A percentile compares a stretch with the other conserved stretches of the same genome.
Conservation (phyloP, 176 grass and related monocot species). For the Musa itinerans region DNA sequence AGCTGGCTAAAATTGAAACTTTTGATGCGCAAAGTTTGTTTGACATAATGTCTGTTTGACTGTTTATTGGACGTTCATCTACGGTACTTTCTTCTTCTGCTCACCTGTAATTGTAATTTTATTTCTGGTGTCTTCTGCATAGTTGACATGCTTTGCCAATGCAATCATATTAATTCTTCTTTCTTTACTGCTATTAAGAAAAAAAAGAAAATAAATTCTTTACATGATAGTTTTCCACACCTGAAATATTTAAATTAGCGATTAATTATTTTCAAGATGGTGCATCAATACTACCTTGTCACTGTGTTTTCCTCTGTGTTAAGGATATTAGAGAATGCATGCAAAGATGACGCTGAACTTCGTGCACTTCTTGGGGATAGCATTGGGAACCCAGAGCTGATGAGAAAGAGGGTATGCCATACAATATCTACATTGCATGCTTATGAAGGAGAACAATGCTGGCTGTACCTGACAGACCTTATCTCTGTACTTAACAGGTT, state of each 20-base stretch:
- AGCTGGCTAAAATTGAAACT: not conserved
- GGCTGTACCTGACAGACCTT: not conserved
- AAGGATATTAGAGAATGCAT: slow-evolving; percentile 90
- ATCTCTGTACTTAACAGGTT: slow-evolving; percentile 34
- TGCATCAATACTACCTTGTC: not conserved
- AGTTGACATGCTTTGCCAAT: not conserved
- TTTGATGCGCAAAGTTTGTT: not conserved
- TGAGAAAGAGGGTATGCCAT: slow-evolving; percentile 66
- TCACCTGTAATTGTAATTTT: no score
- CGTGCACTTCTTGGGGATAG: slow-evolving; percentile 82
- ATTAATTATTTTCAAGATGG: not conserved
- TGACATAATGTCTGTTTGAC: not conserved
- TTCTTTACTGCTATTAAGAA: no score
- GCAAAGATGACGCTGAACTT: slow-evolving; percentile 69
- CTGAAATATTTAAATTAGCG: not conserved
- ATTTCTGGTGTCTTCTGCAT: no score
- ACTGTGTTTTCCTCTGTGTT: slow-evolving; percentile 1
- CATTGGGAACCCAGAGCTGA: slow-evolving; percentile 83
- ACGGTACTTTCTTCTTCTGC: no score
- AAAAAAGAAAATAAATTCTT: no score
- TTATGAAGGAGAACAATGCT: not conserved
- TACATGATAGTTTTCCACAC: no score
- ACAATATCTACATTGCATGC: not conserved
- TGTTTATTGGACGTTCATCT: no score
- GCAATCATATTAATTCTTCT: not conserved